Conservation (phyloP, 768 basidiomycete species). For the Mycena haematopus region DNA sequence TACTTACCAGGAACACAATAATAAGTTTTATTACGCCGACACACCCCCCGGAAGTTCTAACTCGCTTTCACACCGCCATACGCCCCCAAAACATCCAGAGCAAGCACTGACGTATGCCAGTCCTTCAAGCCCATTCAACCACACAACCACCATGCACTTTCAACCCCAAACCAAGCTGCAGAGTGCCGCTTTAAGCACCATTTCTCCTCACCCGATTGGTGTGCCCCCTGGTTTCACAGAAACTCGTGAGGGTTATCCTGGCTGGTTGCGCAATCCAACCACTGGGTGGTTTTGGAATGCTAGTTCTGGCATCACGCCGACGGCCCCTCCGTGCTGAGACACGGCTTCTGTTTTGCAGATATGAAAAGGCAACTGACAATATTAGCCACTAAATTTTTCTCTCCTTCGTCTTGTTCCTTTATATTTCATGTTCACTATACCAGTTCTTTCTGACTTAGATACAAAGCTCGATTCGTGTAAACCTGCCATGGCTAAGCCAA, state of each 20-base stretch:
- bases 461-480: no score
- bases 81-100: constrained; percentile 4
- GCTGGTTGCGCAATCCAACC: constrained; percentile 19
- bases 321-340: not conserved
- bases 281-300: constrained; percentile 28
- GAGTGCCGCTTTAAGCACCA: constrained; percentile 5
- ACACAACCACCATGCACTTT: not conserved
- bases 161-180: not conserved
- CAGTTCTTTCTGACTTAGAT: no score
- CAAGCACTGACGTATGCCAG: not conserved
- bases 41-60: not conserved
- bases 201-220: constrained; percentile 15
- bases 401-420: no score
- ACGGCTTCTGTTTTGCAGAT: not conserved
- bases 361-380: not conserved
- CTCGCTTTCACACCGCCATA: not conserved
- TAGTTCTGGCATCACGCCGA: constrained; percentile 17
- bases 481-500: no score
- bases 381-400: no score
- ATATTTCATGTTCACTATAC: no score
- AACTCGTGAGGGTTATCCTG: constrained; percentile 7
- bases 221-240: constrained; percentile 26
- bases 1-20: constrained; percentile 9
- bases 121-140: not conserved
- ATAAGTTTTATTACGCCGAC: constrained; percentile 7